Base-by-base conservation (phyloP, 2,329 filamentous ascomycete genomes). In the Trichoderma gracile region DNA sequence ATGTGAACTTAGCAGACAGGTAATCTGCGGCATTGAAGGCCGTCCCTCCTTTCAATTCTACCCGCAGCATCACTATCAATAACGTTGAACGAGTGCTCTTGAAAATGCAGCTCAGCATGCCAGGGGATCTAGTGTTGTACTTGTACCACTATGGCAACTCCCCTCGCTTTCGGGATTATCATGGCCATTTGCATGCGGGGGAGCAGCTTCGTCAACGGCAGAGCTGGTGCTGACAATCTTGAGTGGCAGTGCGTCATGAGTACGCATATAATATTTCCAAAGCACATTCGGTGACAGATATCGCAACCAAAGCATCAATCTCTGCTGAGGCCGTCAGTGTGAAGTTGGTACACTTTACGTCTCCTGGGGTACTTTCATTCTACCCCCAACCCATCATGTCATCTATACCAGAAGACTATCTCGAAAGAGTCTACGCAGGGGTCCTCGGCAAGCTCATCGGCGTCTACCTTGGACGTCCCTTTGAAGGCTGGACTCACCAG, bases 391-490 rank as follows among this genome's bases (percentile, higher is more conserved):
- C 43, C n/a, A n/a, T 12, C 1, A 61, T 53, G 47, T 45, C 58
- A 45, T 5, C 21, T 19, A 49, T 45, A 19, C 47, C 64, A n/a
- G 8, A 38, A 38, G 71, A 76, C 45, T 76, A 77, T 59, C 69
- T 76, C 1, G 69, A 76, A 23, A 72, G 70, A 12, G 73, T 76
- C 25, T 77, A 78, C 63, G 75, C 75, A n/a, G 76, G 75, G 27
- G 75, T 78, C 4, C 71, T 78, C 7, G 76, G 76, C 1, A 78
- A 78, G 65, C 68, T 77, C 14, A 74, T 78, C 27, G 75, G 76
- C 19, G 76, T 78, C 8, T 77, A 77, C 60, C 62, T 77, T 15
- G 76, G 76, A 25, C 73, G 76, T 0, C 76, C 76, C 0, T 75
- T 77, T 43, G 75, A 78, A 64, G 71, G 71, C 46, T 78, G 76